Evolutionary conservation across 192 early-diverging fungal species (phyloP), one percentile per base, ranked within the genome.

Genomic region (Radiomyces spectabilis): DNA sequence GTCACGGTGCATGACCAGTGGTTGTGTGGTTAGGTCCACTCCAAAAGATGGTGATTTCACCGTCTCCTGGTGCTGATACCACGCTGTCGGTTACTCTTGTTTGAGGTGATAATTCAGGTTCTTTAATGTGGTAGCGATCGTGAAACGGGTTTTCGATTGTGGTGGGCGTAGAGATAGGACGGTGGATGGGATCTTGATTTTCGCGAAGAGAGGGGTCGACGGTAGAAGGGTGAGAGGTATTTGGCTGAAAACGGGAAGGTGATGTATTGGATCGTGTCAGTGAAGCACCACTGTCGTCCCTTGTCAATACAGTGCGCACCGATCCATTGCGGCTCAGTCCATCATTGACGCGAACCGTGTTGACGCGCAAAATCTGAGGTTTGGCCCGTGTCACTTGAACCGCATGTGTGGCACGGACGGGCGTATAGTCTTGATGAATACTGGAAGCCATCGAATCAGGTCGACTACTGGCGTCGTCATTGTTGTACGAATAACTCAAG

Each of bases 11-110:
- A n/a, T n/a, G n/a, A n/a, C n/a, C n/a, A n/a, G n/a, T n/a, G n/a
- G n/a, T n/a, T n/a, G n/a, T n/a, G n/a, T n/a, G n/a, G n/a, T n/a
- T n/a, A n/a, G n/a, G 24, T 29, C 66, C 49, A 27, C 38, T 57
- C 59, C 69, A 67, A 29, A 68, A 57, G 30, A 67, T 61, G 2
- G 69, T 67, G 15, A 71, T 71, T 33, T 71, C 67, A 18, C 67
- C 67, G 44, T 69, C 67, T 16, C 67, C 67, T 5, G 38, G 31
- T 2, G 61, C 48, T 40, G 60, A 63, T 31, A 48, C 49, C 8
- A 69, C 31, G 26, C 60, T 63, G 13, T 69, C 21, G n/a, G 15
- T 40, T 15, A 8, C 21, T 40, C 32, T 38, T 35, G 49, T 16
- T 12, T 12, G 32, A 15, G 29, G 29, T 16, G 21, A 31, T 18